Percentiles rank a stretch among this genome's conserved stretches.
phyloP scores from a whole-genome alignment of 352 stramenopile species.

The Pythium utonaiense region DNA sequence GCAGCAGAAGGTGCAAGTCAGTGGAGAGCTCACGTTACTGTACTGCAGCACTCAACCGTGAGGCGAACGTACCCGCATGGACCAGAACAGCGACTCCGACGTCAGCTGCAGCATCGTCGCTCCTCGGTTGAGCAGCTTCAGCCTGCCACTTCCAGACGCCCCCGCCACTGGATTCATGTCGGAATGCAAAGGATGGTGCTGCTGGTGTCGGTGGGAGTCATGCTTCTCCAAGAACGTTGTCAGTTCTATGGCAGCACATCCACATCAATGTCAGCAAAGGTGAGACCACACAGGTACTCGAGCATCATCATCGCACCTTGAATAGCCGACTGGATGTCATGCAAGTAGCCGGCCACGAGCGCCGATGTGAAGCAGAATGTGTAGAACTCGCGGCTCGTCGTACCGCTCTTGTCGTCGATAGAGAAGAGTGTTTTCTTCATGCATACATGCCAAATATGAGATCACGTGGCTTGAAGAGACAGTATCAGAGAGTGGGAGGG shows the following conservation, averaged over 20 bases:
- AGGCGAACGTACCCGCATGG: slow-evolving; percentile 9
- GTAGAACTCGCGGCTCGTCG: slow-evolving; percentile 45
- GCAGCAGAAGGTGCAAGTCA: too few species aligned
- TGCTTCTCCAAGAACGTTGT: neutral
- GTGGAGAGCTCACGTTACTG: too few species aligned
- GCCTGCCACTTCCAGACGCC: neutral
- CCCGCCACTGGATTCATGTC: neutral
- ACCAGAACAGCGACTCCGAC: slow-evolving; percentile 19
- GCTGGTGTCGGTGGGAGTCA: neutral
- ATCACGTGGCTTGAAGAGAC: neutral
- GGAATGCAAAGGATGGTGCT: neutral
- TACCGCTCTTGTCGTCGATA: slow-evolving; percentile 32
- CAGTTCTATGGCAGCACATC: neutral
- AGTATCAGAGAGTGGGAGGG: neutral
- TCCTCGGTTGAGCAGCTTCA: slow-evolving; percentile 21
- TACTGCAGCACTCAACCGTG: too few species aligned
- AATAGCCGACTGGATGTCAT: slow-evolving; percentile 44
- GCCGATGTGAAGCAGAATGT: slow-evolving; percentile 59
- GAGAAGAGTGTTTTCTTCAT: slow-evolving; percentile 35
- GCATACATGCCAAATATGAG: neutral
- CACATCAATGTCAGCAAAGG: neutral
- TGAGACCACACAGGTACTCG: neutral
- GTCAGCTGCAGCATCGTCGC: slow-evolving; percentile 19
- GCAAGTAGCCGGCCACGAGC: slow-evolving; percentile 47
- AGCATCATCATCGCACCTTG: slow-evolving; percentile 28